Percentiles rank a stretch among this genome's conserved stretches.
phyloP scores from a whole-genome alignment of 148 eudicot species.

The Heliamphora exappendiculata region DNA sequence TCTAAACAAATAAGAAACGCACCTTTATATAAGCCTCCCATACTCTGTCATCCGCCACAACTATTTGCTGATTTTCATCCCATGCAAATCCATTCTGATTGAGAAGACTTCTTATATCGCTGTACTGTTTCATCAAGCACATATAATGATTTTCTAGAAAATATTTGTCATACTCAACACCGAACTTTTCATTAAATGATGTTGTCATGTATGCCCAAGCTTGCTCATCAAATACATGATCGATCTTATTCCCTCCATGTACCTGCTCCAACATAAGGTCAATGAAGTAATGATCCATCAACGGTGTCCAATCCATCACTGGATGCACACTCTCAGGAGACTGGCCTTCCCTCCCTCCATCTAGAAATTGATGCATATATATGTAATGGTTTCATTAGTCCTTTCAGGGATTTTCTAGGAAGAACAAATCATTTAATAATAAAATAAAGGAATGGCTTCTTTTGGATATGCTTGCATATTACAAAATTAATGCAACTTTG shows the following conservation, averaged over 20 bases:
- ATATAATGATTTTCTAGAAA: conserved; percentile 14
- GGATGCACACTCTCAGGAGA: conserved; percentile 5
- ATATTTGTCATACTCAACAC: conserved; percentile 12
- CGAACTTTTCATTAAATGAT: conserved; percentile 18
- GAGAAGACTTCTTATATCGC: conserved; percentile 18
- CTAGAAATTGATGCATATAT: conserved; percentile 1
- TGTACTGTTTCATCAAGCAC: conserved; percentile 25
- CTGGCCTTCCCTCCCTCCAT: conserved; percentile 1
- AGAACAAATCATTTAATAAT: neutral
- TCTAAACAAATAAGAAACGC: neutral
- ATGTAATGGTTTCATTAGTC: neutral
- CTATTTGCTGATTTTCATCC: conserved; percentile 21
- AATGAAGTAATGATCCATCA: conserved; percentile 22
- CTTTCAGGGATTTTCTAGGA: neutral
- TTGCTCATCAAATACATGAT: conserved; percentile 11
- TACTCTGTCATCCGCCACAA: conserved; percentile 19
- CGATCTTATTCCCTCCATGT: conserved; percentile 12
- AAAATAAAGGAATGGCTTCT: neutral
- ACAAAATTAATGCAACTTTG: neutral
- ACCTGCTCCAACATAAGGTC: conserved; percentile 24
- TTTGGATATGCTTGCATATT: neutral
- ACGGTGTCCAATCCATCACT: conserved; percentile 16
- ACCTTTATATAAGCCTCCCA: conserved; percentile 32
- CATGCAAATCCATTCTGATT: conserved; percentile 22
- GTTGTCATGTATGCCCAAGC: conserved; percentile 18